Percentiles rank a stretch among this genome's conserved stretches.
Conservation (phyloP, 2,329 filamentous ascomycete species). For the Hysterium pulicare region DNA sequence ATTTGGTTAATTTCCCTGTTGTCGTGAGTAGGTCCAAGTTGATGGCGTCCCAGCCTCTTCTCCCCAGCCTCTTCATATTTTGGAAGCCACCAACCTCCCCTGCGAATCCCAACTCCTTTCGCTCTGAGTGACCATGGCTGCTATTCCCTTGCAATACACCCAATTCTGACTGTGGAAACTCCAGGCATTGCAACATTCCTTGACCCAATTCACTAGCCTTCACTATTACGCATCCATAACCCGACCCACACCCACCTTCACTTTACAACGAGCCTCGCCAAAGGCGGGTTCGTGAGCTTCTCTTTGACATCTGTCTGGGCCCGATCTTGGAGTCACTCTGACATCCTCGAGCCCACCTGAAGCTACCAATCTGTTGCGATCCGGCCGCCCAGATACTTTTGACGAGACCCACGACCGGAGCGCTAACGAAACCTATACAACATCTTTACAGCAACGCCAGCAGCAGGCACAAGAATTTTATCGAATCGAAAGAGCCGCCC, state of each 20-base stretch:
- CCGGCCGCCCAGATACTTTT: constrained; percentile 16
- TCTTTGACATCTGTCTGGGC: not conserved
- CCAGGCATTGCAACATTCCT: constrained; percentile 1
- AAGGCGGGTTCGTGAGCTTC: constrained; percentile 1
- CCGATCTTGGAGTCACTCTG: constrained; percentile 19
- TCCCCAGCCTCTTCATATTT: not conserved
- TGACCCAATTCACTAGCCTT: not conserved
- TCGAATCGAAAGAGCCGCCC: constrained; percentile 31
- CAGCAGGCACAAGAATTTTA: constrained; percentile 37
- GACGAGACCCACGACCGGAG: constrained; percentile 38
- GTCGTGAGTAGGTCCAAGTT: not conserved
- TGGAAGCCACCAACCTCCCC: constrained; percentile 1
- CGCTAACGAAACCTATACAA: constrained; percentile 33
- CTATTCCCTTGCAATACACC: constrained; percentile 3
- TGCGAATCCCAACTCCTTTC: not conserved
- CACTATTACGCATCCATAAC: not conserved
- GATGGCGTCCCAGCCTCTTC: not conserved
- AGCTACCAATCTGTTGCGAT: constrained; percentile 28
- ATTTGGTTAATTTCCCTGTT: not conserved
- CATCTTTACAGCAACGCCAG: constrained; percentile 42
- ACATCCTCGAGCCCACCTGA: constrained; percentile 24
- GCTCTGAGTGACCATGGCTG: constrained; percentile 1
- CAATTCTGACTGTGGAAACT: not conserved
- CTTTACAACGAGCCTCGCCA: not conserved
- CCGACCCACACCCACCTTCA: not conserved